Percentiles rank a stretch among this genome's conserved stretches.
Evolutionary conservation across 768 basidiomycete genomes (phyloP).

Genomic region (Russula olivacea): DNA sequence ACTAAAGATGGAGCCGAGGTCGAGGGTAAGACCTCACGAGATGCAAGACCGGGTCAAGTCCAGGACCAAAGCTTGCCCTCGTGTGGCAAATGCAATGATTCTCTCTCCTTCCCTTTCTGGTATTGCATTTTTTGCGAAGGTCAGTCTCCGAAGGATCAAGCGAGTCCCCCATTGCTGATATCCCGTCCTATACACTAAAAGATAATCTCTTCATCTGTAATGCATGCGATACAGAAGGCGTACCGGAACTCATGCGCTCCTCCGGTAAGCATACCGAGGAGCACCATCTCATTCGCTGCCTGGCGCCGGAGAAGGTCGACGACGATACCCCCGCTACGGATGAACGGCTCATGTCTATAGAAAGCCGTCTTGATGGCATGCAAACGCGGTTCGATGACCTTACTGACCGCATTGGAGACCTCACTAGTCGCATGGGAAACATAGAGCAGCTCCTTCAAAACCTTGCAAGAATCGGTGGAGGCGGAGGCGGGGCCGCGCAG

Average conservation of each 20-base stretch:
- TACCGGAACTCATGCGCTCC: conserved; percentile 1
- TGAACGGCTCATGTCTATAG: conserved; percentile 6
- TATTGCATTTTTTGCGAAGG: conserved; percentile 31
- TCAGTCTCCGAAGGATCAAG: neutral
- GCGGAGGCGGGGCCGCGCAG: neutral
- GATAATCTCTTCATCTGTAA: conserved; percentile 20
- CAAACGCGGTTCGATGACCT: conserved; percentile 1
- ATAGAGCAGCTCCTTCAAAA: conserved; percentile 5
- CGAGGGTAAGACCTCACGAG: neutral
- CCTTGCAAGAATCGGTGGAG: neutral
- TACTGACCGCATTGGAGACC: neutral
- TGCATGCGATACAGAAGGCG: conserved; percentile 17
- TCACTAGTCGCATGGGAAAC: neutral
- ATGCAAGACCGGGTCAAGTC: neutral
- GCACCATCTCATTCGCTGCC: conserved; percentile 16
- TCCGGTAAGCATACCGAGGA: conserved; percentile 6
- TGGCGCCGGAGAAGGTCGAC: neutral
- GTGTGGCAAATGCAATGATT: conserved; percentile 27
- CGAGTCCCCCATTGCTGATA: too few relatives aligned
- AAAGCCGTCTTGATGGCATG: conserved; percentile 7
- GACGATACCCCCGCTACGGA: neutral
- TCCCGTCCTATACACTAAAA: neutral
- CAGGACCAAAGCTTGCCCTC: conserved; percentile 5
- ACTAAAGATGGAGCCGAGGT: neutral
- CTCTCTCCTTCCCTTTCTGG: conserved; percentile 31